Evolutionary conservation across 2,329 filamentous ascomycete genomes (phyloP).

Genomic region (Chaetomium olivaceum): DNA sequence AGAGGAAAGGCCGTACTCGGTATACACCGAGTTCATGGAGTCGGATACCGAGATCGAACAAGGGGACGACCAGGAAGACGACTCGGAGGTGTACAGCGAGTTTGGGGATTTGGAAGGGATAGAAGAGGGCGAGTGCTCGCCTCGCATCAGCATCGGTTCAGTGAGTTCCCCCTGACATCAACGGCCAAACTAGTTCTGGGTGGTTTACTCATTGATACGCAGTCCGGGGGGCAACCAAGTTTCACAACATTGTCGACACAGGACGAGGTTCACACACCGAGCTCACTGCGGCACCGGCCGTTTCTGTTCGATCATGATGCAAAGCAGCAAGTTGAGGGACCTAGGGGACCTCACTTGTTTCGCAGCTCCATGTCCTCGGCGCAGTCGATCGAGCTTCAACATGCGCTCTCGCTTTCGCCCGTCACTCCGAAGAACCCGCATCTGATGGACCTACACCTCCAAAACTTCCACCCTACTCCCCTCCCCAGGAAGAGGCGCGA

Average conservation of each 20-base stretch:
- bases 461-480: conserved; percentile 43
- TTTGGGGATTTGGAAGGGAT: conserved; percentile 52
- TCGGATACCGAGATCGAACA: conserved; percentile 73
- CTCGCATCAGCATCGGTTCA: conserved; percentile 68
- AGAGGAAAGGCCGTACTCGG: conserved; percentile 62
- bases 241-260: conserved; percentile 85
- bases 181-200: neutral
- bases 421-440: conserved; percentile 63
- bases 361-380: conserved; percentile 65
- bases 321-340: conserved; percentile 70
- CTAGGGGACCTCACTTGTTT: conserved; percentile 84
- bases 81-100: conserved; percentile 61
- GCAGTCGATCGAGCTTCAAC: conserved; percentile 50
- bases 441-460: conserved; percentile 41
- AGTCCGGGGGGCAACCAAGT: conserved; percentile 66
- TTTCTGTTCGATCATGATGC: conserved; percentile 62
- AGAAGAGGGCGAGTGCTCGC: conserved; percentile 63
- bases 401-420: conserved; percentile 69
- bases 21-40: conserved; percentile 76
- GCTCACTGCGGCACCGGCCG: conserved; percentile 59
- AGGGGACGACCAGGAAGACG: conserved; percentile 66
- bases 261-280: conserved; percentile 79
- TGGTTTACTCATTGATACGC: conserved; percentile 28
- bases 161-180: conserved; percentile 50
- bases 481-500: conserved; percentile 43